phyloP scores from a whole-genome alignment of 148 eudicot species.

The Vaccinium darrowii region DNA sequence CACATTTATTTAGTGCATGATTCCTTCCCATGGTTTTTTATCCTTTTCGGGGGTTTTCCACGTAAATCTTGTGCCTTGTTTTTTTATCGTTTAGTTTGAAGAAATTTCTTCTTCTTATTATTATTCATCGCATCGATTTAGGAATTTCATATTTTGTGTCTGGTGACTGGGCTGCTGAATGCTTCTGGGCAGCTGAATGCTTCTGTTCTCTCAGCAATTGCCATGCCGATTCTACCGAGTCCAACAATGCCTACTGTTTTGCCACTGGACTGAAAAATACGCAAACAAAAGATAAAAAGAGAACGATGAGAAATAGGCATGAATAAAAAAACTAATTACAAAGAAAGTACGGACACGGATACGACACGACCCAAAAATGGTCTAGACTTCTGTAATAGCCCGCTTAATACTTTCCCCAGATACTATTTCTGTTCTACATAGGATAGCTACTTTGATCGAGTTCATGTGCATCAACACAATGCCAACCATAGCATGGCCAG shows the following conservation, averaged over 20 bases:
- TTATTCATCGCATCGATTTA: too few species aligned
- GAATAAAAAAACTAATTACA: not conserved
- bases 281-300: not conserved
- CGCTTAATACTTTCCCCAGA: too few species aligned
- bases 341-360: too few species aligned
- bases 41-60: too few species aligned
- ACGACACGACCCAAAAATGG: too few species aligned
- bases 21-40: too few species aligned
- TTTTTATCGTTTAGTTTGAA: too few species aligned
- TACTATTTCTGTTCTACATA: too few species aligned
- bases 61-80: too few species aligned
- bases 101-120: too few species aligned
- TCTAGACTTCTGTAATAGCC: too few species aligned
- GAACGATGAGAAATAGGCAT: not conserved
- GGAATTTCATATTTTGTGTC: constrained; percentile 48
- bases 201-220: constrained; percentile 80
- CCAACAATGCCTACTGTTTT: constrained; percentile 85
- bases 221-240: constrained; percentile 71
- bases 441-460: not conserved
- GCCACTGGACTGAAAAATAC: constrained; percentile 61
- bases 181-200: constrained; percentile 84
- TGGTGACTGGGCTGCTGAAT: constrained; percentile 65
- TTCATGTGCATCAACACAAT: not conserved
- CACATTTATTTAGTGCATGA: too few species aligned
- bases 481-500: not conserved